Evolutionary conservation across 2,329 filamentous ascomycete genomes (phyloP), one percentile per base, ranked within the genome.

Genomic region (Diaporthe nobilis): DNA sequence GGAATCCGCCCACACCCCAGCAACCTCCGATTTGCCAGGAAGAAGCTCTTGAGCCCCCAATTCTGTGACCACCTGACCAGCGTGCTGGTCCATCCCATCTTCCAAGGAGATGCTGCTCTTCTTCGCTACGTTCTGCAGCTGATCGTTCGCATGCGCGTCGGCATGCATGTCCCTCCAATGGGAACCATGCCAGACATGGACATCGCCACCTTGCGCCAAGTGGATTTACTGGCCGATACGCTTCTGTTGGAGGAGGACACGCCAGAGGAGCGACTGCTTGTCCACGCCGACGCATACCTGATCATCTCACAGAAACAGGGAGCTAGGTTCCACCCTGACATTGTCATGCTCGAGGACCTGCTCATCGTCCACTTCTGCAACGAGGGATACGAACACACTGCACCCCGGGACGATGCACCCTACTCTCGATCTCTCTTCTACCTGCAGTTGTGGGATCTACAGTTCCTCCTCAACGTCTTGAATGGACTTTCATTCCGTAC

Each of bases 371-470:
- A 49, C 47, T 73, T 73, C 71, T 20, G 28, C 17, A 42, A 25
- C 9, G 47, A 55, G 39, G 47, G 17, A 12, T 22, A 47, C 5
- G 31, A 37, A 1, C 15, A 34, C 31, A 37, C 58, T 68, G 65
- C 65, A 25, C 65, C 71, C 6, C 20, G 47, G 8, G 71, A 73
- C 17, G 51, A 47, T 20, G 39, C 31, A 7, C 47, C 53, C 10
- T 9, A 71, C 65, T 31, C 51, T 3, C 15, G 53, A 9, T 51
- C 6, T 17, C 53, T 74, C n/a, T 71, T 71, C 42, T 70, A 42
- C 31, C 13, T 74, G 4, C 72, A 71, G 20, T 17, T 58, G 42
- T 71, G 65, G 42, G 72, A 71, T 28, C 31, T 74, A 1, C 42
- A 61, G 7, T 70, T 61, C 20, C 72, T 74, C 15, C 1, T 71